Evolutionary conservation across 768 basidiomycete genomes (phyloP).

Genomic region (Mycena metata): DNA sequence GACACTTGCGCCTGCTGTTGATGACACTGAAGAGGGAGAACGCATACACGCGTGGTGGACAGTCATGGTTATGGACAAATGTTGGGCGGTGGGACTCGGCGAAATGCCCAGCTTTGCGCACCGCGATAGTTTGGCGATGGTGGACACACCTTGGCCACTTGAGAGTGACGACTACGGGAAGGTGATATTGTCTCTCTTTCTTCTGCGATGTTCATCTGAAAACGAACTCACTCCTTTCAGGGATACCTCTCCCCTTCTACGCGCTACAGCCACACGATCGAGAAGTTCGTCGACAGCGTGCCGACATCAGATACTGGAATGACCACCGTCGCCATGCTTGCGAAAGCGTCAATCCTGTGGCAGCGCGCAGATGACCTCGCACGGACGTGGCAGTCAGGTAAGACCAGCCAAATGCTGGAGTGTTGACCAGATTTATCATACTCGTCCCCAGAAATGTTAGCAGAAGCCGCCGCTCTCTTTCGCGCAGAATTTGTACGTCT

Average conservation of each 20-base stretch:
- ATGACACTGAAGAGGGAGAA: slow-evolving; percentile 54
- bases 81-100: slow-evolving; percentile 60
- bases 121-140: slow-evolving; percentile 24
- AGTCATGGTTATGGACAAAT: slow-evolving; percentile 50
- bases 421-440: no score
- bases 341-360: slow-evolving; percentile 30
- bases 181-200: slow-evolving; percentile 37
- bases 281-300: slow-evolving; percentile 12
- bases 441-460: slow-evolving; percentile 19
- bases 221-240: slow-evolving; percentile 16
- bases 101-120: slow-evolving; percentile 44
- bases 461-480: slow-evolving; percentile 4
- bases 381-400: slow-evolving; percentile 19
- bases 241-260: slow-evolving; percentile 41
- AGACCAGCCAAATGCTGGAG: no score
- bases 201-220: neutral
- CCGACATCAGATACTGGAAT: slow-evolving; percentile 7
- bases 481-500: slow-evolving; percentile 38
- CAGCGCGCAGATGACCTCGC: slow-evolving; percentile 22
- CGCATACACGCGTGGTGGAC: slow-evolving; percentile 55
- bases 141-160: slow-evolving; percentile 57
- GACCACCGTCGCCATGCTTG: slow-evolving; percentile 26
- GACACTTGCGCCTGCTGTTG: slow-evolving; percentile 41
- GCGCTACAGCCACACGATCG: slow-evolving; percentile 41
- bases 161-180: slow-evolving; percentile 52